A percentile compares a stretch with the other conserved stretches of the same genome.
Conservation (phyloP, 495 filamentous ascomycete species). For the Aspergillus diversus region DNA sequence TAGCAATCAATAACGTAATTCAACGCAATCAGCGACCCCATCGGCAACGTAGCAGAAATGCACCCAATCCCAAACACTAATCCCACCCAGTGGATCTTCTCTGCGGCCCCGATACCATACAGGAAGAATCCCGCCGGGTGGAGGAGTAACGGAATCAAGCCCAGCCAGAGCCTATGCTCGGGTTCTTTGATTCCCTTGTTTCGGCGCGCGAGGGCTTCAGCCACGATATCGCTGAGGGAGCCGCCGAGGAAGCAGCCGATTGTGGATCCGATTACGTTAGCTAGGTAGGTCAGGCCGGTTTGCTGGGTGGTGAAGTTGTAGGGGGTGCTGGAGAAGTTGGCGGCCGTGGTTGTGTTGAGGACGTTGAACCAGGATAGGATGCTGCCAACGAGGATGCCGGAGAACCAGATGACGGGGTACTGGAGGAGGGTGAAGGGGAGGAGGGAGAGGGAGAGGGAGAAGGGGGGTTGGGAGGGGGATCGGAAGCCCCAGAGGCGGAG, state of each 20-base stretch:
- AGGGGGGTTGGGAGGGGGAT: not conserved
- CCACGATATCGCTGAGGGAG: not conserved
- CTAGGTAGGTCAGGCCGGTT: slow-evolving; percentile 4
- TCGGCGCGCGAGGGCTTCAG: not conserved
- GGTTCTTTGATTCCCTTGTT: slow-evolving; percentile 7
- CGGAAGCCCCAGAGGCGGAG: slow-evolving; percentile 4
- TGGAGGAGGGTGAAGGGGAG: not conserved
- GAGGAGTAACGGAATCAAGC: not conserved
- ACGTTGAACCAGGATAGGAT: slow-evolving; percentile 14
- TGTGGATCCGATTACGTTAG: not conserved
- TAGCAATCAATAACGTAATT: slow-evolving; percentile 32
- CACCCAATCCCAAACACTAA: slow-evolving; percentile 26
- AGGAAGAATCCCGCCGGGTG: slow-evolving; percentile 2
- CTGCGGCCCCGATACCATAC: slow-evolving; percentile 1
- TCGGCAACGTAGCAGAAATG: slow-evolving; percentile 21
- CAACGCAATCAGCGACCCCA: slow-evolving; percentile 24
- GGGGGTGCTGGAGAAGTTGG: slow-evolving; percentile 2
- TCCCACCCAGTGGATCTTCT: slow-evolving; percentile 30
- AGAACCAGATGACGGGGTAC: slow-evolving; percentile 5
- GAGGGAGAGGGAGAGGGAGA: slow-evolving; percentile 1
- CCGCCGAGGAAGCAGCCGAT: slow-evolving; percentile 7
- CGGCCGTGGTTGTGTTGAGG: not conserved
- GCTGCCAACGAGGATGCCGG: slow-evolving; percentile 12
- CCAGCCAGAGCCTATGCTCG: not conserved
- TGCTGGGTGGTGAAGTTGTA: slow-evolving; percentile 13